Conservation (phyloP, 805 yeast genomes). For the Candida glaebosa region DNA sequence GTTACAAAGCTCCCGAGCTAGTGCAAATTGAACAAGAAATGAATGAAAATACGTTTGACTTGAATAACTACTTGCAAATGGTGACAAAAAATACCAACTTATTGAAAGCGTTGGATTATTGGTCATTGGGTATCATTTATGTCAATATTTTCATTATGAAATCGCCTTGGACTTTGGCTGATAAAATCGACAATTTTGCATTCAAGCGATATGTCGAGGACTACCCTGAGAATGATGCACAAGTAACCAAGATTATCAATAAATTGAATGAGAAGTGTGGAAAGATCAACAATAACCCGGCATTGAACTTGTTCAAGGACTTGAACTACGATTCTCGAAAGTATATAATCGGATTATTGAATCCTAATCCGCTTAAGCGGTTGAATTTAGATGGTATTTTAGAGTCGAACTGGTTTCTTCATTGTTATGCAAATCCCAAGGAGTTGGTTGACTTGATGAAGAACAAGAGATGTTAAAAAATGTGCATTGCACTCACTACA, state of each 20-base stretch:
- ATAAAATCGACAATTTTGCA: constrained; percentile 16
- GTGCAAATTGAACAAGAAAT: constrained; percentile 21
- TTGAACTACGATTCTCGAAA: constrained; percentile 37
- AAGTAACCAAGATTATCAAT: constrained; percentile 15
- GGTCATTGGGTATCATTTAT: constrained; percentile 52
- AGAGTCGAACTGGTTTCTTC: constrained; percentile 34
- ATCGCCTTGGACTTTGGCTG: constrained; percentile 48
- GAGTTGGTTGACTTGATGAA: constrained; percentile 21
- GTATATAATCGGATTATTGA: constrained; percentile 28
- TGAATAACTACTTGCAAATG: constrained; percentile 10
- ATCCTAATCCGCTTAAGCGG: constrained; percentile 28
- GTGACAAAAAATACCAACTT: background rate
- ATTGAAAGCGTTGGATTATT: constrained; percentile 42
- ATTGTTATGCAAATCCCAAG: constrained; percentile 37
- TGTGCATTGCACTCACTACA: background rate
- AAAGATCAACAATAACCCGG: constrained; percentile 23
- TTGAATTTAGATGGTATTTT: constrained; percentile 22
- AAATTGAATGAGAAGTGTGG: constrained; percentile 19
- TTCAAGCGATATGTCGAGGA: constrained; percentile 19
- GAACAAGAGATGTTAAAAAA: background rate
- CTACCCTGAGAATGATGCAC: constrained; percentile 21
- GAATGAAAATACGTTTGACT: constrained; percentile 5
- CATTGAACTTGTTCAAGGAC: constrained; percentile 29
- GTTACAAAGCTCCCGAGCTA: constrained; percentile 56
- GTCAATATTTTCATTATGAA: constrained; percentile 41